These are phyloP conservation scores for Hypericum androsaemum DNA, from an alignment of 345 rosid species.

Conservation along the genomic window DNA sequence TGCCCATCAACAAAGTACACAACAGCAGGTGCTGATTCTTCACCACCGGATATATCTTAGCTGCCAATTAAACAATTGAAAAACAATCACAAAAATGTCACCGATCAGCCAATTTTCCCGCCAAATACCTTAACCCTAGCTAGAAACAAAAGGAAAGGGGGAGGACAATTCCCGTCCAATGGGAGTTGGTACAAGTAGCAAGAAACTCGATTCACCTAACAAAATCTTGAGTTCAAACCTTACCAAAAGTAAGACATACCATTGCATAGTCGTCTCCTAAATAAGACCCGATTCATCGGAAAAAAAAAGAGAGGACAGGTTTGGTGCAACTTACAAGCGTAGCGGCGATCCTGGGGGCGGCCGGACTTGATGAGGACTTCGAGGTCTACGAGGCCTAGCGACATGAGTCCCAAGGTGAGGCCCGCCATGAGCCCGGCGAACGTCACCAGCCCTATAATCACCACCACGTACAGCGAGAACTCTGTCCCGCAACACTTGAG, in stretches of 20 bases:
- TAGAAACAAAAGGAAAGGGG: too few species aligned
- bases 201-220: too few species aligned
- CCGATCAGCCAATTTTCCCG: too few species aligned
- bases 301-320: too few species aligned
- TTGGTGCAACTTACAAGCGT: slow-evolving; percentile 41
- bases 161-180: too few species aligned
- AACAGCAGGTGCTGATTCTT: slow-evolving; percentile 72
- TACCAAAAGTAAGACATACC: too few species aligned
- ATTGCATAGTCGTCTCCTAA: too few species aligned
- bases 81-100: background rate
- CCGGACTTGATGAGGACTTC: slow-evolving; percentile 93
- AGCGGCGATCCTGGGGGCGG: slow-evolving; percentile 73
- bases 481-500: slow-evolving; percentile 38
- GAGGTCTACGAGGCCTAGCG: slow-evolving; percentile 86
- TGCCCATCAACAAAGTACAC: slow-evolving; percentile 81
- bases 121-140: too few species aligned
- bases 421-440: slow-evolving; percentile 97
- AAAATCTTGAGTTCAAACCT: too few species aligned
- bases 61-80: slow-evolving; percentile 20
- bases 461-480: slow-evolving; percentile 40
- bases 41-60: slow-evolving; percentile 70
- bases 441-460: slow-evolving; percentile 44
- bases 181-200: too few species aligned
- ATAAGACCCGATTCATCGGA: too few species aligned
- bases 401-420: slow-evolving; percentile 91